phyloP scores from a whole-genome alignment of 2,329 filamentous ascomycete genomes.

The Sporothrix dimorphospora region DNA sequence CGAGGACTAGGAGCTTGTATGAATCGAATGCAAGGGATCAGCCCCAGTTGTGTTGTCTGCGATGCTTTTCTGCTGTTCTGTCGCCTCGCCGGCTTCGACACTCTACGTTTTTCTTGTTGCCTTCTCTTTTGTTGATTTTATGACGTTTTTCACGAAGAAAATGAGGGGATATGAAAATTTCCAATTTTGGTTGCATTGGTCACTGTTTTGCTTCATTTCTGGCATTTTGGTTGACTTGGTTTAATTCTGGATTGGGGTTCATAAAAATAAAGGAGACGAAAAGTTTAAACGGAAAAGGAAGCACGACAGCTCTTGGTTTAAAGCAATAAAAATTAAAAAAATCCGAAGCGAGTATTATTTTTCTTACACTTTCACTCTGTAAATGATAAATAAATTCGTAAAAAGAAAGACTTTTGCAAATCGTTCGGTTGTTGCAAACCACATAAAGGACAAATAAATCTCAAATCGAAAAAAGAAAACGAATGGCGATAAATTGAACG shows the following conservation, averaged over 20 bases:
- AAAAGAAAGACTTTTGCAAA: background rate
- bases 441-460: too few species aligned
- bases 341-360: background rate
- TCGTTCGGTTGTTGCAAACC: too few species aligned
- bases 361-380: background rate
- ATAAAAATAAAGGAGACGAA: conserved; percentile 8
- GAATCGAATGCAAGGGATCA: too few species aligned
- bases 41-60: background rate
- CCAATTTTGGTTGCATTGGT: background rate
- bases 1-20: conserved; percentile 80
- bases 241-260: background rate
- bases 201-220: background rate
- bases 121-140: background rate
- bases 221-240: background rate
- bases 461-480: too few species aligned
- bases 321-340: background rate
- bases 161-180: background rate
- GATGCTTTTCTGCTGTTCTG: too few species aligned
- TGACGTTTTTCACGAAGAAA: background rate
- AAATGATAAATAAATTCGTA: background rate
- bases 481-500: too few species aligned
- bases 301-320: background rate
- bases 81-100: too few species aligned
- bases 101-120: background rate
- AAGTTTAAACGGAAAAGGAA: background rate